Evolutionary conservation across 352 stramenopile genomes (phyloP).

Genomic region (Pythium volutum): DNA sequence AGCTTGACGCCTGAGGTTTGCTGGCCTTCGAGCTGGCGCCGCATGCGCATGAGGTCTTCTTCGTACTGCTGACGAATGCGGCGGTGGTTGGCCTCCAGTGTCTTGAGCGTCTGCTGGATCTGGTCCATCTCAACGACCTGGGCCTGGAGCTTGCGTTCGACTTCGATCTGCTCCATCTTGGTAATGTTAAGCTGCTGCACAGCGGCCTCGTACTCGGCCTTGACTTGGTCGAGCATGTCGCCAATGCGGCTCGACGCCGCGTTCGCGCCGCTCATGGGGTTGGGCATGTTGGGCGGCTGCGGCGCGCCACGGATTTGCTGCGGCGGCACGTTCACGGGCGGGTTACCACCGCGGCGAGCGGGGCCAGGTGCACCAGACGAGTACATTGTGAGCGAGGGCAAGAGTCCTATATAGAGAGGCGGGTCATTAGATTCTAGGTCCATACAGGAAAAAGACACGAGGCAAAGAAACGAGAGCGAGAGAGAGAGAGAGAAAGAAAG

Average conservation of each 20-base stretch:
- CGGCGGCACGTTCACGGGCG: slow-evolving; percentile 52
- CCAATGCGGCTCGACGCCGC: slow-evolving; percentile 53
- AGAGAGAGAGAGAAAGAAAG: not conserved
- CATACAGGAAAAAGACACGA: not conserved
- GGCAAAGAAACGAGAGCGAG: not conserved
- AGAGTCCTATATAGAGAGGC: not conserved
- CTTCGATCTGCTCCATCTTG: slow-evolving; percentile 87
- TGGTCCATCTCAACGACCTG: slow-evolving; percentile 88
- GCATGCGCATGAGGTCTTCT: slow-evolving; percentile 83
- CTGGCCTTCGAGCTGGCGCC: slow-evolving; percentile 71
- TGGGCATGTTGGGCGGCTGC: slow-evolving; percentile 38
- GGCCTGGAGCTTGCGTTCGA: slow-evolving; percentile 85
- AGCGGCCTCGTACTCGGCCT: slow-evolving; percentile 78
- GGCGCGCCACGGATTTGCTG: slow-evolving; percentile 59
- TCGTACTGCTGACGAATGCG: slow-evolving; percentile 84
- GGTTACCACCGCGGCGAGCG: slow-evolving; percentile 55
- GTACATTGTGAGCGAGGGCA: slow-evolving; percentile 45
- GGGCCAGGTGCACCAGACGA: slow-evolving; percentile 60
- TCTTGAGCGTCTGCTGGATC: slow-evolving; percentile 86
- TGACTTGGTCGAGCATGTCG: slow-evolving; percentile 84
- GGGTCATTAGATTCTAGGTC: not conserved
- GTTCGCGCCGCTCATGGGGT: slow-evolving; percentile 42
- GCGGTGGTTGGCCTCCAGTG: slow-evolving; percentile 77
- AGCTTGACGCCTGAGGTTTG: slow-evolving; percentile 38
- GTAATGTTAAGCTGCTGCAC: slow-evolving; percentile 85